Evolutionary conservation across 176 grass and related monocot genomes (phyloP).

Genomic region (Raddia guianensis): DNA sequence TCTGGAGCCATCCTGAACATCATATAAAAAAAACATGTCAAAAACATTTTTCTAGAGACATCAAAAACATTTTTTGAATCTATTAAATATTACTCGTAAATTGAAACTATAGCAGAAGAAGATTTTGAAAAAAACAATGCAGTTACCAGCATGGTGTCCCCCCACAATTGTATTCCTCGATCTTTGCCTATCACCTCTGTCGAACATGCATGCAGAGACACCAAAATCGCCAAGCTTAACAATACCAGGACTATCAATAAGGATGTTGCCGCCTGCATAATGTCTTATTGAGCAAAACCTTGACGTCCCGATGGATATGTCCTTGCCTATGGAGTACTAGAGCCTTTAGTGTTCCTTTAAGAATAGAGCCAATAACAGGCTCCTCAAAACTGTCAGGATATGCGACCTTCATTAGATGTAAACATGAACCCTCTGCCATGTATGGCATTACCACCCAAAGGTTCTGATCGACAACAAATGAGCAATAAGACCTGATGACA

Average conservation of each 20-base stretch:
- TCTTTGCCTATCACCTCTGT: conserved; percentile 96
- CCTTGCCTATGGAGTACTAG: conserved; percentile 93
- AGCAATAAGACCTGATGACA: conserved; percentile 85
- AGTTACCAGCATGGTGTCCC: conserved; percentile 96
- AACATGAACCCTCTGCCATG: conserved; percentile 93
- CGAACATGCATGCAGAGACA: conserved; percentile 97
- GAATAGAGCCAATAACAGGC: conserved; percentile 74
- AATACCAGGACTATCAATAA: conserved; percentile 75
- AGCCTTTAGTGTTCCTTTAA: conserved; percentile 94
- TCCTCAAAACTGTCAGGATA: conserved; percentile 91
- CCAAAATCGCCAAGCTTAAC: conserved; percentile 99
- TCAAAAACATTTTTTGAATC: background rate
- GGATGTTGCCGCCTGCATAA: conserved; percentile 91
- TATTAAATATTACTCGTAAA: background rate
- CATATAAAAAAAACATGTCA: conserved; percentile 31
- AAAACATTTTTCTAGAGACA: too few species aligned
- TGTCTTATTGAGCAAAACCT: conserved; percentile 51
- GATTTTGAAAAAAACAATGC: background rate
- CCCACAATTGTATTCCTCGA: conserved; percentile 97
- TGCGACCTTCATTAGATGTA: conserved; percentile 96
- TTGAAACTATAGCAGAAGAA: conserved; percentile 33
- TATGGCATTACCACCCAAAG: conserved; percentile 99
- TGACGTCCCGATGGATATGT: conserved; percentile 95
- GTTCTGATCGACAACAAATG: conserved; percentile 76
- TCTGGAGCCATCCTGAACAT: conserved; percentile 95